phyloP scores from a whole-genome alignment of 75 land plant genomes.

The Pseudotsuga menziesii region DNA sequence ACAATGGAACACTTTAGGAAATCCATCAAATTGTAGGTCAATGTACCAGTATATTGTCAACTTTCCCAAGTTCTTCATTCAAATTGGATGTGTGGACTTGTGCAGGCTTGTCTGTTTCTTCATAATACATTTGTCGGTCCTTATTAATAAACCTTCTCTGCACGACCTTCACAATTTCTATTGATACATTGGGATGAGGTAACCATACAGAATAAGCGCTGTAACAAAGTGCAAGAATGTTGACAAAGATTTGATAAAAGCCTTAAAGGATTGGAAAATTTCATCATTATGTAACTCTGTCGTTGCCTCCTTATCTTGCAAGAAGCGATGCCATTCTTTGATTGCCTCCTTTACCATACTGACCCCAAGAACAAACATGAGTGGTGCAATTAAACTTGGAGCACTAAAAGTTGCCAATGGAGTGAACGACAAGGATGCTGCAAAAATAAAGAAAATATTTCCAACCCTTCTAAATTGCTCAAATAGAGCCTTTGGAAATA shows the following conservation, averaged over 20 bases:
- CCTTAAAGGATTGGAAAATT: too few species aligned
- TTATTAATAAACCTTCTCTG: conserved; percentile 54
- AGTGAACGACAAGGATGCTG: conserved; percentile 62
- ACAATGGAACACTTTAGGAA: conserved; percentile 84
- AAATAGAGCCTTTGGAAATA: conserved; percentile 78
- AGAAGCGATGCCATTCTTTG: conserved; percentile 70
- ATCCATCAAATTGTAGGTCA: conserved; percentile 90
- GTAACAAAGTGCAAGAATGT: conserved; percentile 46
- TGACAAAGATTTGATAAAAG: too few species aligned
- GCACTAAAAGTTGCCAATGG: conserved; percentile 71
- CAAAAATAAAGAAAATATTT: conserved; percentile 67
- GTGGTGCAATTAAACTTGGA: conserved; percentile 45
- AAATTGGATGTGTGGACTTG: conserved; percentile 66
- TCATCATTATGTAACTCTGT: too few species aligned
- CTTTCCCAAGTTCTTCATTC: conserved; percentile 71
- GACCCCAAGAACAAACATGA: conserved; percentile 61
- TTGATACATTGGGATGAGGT: conserved; percentile 47
- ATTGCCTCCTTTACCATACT: conserved; percentile 75
- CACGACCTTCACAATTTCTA: conserved; percentile 53
- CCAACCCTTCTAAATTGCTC: conserved; percentile 89
- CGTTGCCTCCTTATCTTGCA: too few species aligned
- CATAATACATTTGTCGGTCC: conserved; percentile 51
- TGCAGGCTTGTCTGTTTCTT: conserved; percentile 53
- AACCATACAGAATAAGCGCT: conserved; percentile 36
- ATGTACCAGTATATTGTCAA: conserved; percentile 69